Evolutionary conservation across 257 asterid genomes (phyloP), one percentile per base, ranked within the genome.

Genomic region (Solanum verrucosum): DNA sequence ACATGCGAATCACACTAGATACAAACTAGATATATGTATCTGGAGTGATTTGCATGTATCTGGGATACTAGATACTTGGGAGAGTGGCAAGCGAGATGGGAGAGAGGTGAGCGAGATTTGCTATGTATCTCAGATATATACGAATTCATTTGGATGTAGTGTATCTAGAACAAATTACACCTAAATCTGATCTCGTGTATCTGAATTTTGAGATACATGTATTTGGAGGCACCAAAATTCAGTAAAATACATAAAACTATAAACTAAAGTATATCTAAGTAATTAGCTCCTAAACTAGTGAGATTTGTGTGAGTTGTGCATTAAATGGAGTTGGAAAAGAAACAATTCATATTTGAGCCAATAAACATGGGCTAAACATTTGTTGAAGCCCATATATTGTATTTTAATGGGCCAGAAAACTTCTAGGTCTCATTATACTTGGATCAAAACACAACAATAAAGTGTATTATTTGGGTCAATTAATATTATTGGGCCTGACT

Each of bases 31-130:
- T 52, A 52, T 16, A 5, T 52, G 4, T 52, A 16, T 15, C 21
- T 15, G 6, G 2, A n/a, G n/a, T n/a, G n/a, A 5, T 5, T 49
- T 0, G 3, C 20, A 46, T 46, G 20, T 46, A 46, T 0, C 2
- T 46, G 12, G 63, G 23, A 52, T 52, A 16, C 9, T 6, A 52
- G 0, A 52, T 52, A 16, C 23, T 5, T 1, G 63, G 3, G 63
- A 52, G 23, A 2, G 63, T 16, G 23, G 9, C 9, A 0, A 16
- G 4, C 23, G 3, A 52, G 63, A 52, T 18, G 63, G 0, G 63
- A 52, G 23, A 6, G 23, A 6, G n/a, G n/a, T 18, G 0, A 52
- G 9, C 0, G 63, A 52, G 4, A 6, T 52, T 6, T 52, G 23
- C 0, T 2, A 52, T 52, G 4, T 52, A 52, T 52, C 4, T 52